Base-by-base conservation (phyloP, 116 monocot species). In the Posidonia oceanica region DNA sequence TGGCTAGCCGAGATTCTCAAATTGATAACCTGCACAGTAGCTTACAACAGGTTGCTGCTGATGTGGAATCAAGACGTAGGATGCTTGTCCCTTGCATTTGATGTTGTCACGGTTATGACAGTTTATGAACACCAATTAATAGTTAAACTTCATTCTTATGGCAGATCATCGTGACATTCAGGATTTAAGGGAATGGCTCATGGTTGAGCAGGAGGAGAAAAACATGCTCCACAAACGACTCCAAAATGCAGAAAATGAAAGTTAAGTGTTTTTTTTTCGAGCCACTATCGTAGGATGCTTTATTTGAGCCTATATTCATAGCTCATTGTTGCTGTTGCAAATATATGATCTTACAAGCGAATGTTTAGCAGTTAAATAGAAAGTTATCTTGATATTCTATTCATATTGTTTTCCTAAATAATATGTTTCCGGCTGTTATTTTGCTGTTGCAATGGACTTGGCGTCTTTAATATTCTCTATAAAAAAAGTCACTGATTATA, bases 181-280 rank as follows among this genome's bases (percentile, higher is more conserved):
- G 61, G 91, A 91, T 59, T 77, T 87, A 69, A 86, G 75, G 78
- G 82, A 87, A 54, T 80, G 80, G 73, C 42, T 91, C 56, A 39
- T 82, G 38, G 78, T 87, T 69, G 84, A 84, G 72, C 87, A 86
- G 56, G 82, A 84, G 70, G 91, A 91, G 74, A 91, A 91, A 77
- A 82, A 82, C 23, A 75, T 73, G 59, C 65, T 91, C 14, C 55
- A 70, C 36, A 80, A 72, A 75, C 84, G 82, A 59, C 78, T 91
- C 44, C 78, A 87, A 65, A 76, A 76, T 68, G 80, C 82, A 60
- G 84, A 91, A 83, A 78, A 72, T 52, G 87, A 91, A 68, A 36
- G 84, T 91, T 29, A 76, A 68, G 84, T 66, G 7, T 68, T 48
- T 48, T 52, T 29, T 1, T 20, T 29, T 20, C 8, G 21, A 39